Base-by-base conservation (phyloP, 441 rosid species). In the Erodium moschatum region DNA sequence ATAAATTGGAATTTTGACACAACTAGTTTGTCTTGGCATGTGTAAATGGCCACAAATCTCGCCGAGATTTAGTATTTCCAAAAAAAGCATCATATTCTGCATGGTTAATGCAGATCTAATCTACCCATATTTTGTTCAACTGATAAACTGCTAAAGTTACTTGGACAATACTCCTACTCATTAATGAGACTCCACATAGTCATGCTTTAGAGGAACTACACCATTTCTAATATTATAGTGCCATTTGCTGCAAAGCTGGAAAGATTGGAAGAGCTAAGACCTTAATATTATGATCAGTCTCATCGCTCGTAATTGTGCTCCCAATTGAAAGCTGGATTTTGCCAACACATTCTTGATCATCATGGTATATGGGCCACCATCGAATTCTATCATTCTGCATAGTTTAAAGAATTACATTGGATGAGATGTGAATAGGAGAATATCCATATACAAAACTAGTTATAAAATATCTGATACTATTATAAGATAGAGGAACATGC, bases 311-410 rank as follows among this genome's bases (percentile, higher is more conserved):
- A 69, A 82, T 78, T 29, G 91, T 86, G 70, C 88, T 86, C 66
- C 92, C 89, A 72, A 86, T 77, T 35, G 78, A 89, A 76, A 94
- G 92, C 81, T 91, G 97, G 81, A 94, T 85, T 85, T 94, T 94
- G 73, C 98, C 97, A 48, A 91, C 89, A 83, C 97, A 94, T 83
- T 89, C 97, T 83, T 90, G 87, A 83, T 86, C 97, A 72, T 86
- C 96, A 67, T 84, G 96, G 81, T 79, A 81, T 74, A 91, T 79
- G 27, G 96, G 90, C 93, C 97, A 94, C 98, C 97, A 94, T 60
- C 82, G 79, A 44, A 88, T 72, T 77, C 84, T 88, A 42, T 94
- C 96, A 79, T 82, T 82, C 98, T 91, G 86, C 77, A 85, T 8
- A 40, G 48, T 35, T 68, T 61, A 38, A 50, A 54, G 15, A 66